Conservation (phyloP, 2,329 filamentous ascomycete genomes). For the Claviceps monticola region DNA sequence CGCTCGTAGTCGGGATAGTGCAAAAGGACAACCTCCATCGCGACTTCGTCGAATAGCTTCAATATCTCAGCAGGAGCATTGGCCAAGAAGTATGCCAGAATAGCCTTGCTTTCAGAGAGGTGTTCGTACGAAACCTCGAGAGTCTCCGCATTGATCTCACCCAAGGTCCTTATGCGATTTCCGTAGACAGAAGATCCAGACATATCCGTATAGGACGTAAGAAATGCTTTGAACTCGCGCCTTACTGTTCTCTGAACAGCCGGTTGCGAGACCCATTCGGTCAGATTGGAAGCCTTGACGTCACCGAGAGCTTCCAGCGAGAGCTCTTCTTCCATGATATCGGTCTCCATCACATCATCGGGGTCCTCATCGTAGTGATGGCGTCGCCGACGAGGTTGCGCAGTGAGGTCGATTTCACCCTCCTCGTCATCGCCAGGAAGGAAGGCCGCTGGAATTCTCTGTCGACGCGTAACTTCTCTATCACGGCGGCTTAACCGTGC, state of each 20-base stretch:
- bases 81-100: slow-evolving; percentile 87
- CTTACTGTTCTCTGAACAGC: slow-evolving; percentile 87
- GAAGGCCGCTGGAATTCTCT: slow-evolving; percentile 58
- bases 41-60: slow-evolving; percentile 90
- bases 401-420: slow-evolving; percentile 68
- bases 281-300: slow-evolving; percentile 83
- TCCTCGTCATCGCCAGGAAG: slow-evolving; percentile 75
- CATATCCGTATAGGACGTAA: slow-evolving; percentile 90
- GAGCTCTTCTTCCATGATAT: slow-evolving; percentile 92
- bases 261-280: slow-evolving; percentile 87
- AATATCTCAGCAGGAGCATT: slow-evolving; percentile 93
- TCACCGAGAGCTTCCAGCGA: slow-evolving; percentile 84
- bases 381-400: slow-evolving; percentile 70
- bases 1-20: slow-evolving; percentile 97
- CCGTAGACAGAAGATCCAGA: slow-evolving; percentile 87
- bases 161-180: slow-evolving; percentile 84
- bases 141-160: slow-evolving; percentile 91
- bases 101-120: slow-evolving; percentile 78
- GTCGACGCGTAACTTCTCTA: slow-evolving; percentile 51
- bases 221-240: slow-evolving; percentile 91
- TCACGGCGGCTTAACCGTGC: slow-evolving; percentile 61
- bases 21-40: slow-evolving; percentile 88
- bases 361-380: slow-evolving; percentile 90
- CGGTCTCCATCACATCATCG: slow-evolving; percentile 80
- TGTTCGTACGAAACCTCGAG: slow-evolving; percentile 95